Conservation (phyloP, 345 rosid genomes). For the Eucalyptus sp. region DNA sequence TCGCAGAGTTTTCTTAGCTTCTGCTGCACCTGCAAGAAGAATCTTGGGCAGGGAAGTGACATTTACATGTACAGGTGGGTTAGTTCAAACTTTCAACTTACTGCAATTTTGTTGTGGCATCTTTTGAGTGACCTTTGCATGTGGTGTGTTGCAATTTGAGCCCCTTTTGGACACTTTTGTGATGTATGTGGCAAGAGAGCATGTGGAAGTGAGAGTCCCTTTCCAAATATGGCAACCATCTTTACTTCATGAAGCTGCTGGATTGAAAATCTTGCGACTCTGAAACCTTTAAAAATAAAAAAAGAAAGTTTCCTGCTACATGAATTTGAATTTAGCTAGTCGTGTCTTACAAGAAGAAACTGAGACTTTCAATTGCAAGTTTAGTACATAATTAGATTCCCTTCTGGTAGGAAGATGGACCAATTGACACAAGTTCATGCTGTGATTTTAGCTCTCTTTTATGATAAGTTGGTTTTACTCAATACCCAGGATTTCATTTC, state of each 20-base stretch:
- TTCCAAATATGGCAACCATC: background rate
- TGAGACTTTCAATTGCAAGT: background rate
- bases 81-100: background rate
- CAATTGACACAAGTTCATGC: background rate
- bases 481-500: background rate
- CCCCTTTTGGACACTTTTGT: background rate
- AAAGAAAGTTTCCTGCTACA: background rate
- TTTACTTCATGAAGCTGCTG: background rate
- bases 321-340: background rate
- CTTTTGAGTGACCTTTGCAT: background rate
- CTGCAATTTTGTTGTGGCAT: background rate
- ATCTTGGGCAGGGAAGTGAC: constrained; percentile 72
- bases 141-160: background rate
- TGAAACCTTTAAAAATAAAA: background rate
- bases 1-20: constrained; percentile 64
- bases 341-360: background rate
- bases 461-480: background rate
- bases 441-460: background rate
- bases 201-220: background rate
- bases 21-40: constrained; percentile 71
- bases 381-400: background rate
- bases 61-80: constrained; percentile 98
- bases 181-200: background rate
- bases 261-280: background rate
- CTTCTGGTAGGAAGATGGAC: background rate